Base-by-base conservation (phyloP, 2,329 filamentous ascomycete species). In the Neocatenulostroma microsporum region DNA sequence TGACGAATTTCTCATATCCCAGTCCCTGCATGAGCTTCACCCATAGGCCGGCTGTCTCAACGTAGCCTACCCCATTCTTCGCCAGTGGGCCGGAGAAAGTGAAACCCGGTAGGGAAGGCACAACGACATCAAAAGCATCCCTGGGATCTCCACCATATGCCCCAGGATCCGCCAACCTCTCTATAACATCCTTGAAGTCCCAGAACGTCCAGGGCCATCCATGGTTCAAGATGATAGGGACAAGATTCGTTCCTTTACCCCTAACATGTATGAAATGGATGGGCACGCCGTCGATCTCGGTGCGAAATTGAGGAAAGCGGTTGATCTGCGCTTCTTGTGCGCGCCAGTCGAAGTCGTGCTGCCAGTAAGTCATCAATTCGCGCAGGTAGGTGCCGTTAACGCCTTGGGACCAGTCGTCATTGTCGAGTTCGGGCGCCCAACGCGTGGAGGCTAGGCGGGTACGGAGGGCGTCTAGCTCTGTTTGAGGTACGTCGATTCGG, bases 151-250 rank as follows among this genome's bases (percentile, higher is more conserved):
- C 31, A 13, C 31, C 31, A 21, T 25, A 5, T 11, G 13, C 12
- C 12, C 26, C 31, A 13, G 19, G 31, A 13, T 21, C 17, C 4
- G 30, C 30, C 14, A 32, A 19, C 14, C 18, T 20, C 15, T 7
- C 11, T 8, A 18, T n/a, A 11, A 32, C 18, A 15, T 32, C 30
- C 17, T 32, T 15, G 20, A 21, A 32, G 5, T 19, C 21, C 8
- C 21, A 19, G 17, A 68, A 68, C 1, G 57, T 62, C 3, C 64
- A 64, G 2, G 64, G 64, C 66, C 63, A 69, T 20, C 64, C 66
- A 44, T 68, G 63, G 2, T 64, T 46, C 21, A 67, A 43, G 1
- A 69, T 45, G 2, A 69, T 45, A 1, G 66, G 62, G 21, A 67
- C 61, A 0, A 60, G 61, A 13, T 55, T 44, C 3, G 28, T 63